Evolutionary conservation across 768 basidiomycete species (phyloP).

Genomic region (Plicaturopsis crispa): DNA sequence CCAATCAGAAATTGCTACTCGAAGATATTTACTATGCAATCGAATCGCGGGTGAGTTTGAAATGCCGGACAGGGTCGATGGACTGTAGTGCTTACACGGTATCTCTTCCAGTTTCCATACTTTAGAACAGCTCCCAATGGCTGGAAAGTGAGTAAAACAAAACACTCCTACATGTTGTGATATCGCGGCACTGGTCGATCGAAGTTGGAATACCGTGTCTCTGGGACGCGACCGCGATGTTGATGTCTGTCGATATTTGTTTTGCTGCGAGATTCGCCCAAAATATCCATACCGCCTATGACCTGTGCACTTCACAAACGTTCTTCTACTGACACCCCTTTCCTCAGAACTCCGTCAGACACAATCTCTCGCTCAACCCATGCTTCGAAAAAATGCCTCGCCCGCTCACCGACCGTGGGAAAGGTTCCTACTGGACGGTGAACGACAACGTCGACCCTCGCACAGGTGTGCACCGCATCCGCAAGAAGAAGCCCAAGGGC

Average conservation of each 20-base stretch:
- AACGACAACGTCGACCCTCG: conserved; percentile 87
- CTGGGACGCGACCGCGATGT: conserved; percentile 52
- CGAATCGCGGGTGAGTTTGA: conserved; percentile 66
- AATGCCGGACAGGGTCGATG: background rate
- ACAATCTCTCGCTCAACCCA: conserved; percentile 85
- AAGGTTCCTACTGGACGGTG: conserved; percentile 90
- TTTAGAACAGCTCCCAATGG: conserved; percentile 81
- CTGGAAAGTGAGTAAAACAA: conserved; percentile 68
- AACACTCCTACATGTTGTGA: too few relatives aligned
- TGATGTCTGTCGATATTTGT: conserved; percentile 64
- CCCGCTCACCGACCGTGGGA: conserved; percentile 86
- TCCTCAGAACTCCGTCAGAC: conserved; percentile 79
- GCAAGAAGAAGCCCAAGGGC: conserved; percentile 78
- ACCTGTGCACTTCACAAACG: conserved; percentile 10
- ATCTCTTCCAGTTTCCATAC: conserved; percentile 65
- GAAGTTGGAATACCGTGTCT: too few relatives aligned
- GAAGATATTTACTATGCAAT: conserved; percentile 93
- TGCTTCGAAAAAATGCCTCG: conserved; percentile 89
- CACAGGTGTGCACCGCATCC: conserved; percentile 81
- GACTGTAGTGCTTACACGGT: conserved; percentile 1
- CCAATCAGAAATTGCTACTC: conserved; percentile 75
- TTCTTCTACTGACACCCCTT: conserved; percentile 12
- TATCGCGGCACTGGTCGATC: too few relatives aligned
- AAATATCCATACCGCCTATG: conserved; percentile 14
- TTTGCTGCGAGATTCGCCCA: conserved; percentile 35